Percentiles rank a stretch among this genome's conserved stretches.
Evolutionary conservation across 257 asterid genomes (phyloP).

Genomic region (Asclepias syriaca): DNA sequence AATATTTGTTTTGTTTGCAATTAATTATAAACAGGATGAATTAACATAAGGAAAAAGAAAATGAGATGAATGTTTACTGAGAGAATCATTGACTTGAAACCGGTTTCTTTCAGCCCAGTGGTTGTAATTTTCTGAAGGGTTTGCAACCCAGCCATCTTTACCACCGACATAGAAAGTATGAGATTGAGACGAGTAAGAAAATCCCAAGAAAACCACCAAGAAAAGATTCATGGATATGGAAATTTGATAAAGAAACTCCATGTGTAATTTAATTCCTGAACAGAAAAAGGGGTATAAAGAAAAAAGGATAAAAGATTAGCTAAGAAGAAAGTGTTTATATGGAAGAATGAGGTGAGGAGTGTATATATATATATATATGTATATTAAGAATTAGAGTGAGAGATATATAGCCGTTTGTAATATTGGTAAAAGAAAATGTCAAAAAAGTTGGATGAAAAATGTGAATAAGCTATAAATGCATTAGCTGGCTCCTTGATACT

Average conservation of each 20-base stretch:
- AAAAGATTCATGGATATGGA: neutral
- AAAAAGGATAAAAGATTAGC: neutral
- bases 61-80: conserved; percentile 15
- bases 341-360: too few relatives aligned
- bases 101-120: conserved; percentile 33
- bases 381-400: conserved; percentile 6
- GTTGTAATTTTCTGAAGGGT: conserved; percentile 28
- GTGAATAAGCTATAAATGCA: conserved; percentile 4
- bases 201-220: conserved; percentile 8
- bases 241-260: neutral
- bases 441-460: conserved; percentile 6
- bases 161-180: conserved; percentile 28
- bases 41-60: neutral
- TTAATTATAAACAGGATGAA: too few relatives aligned
- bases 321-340: neutral
- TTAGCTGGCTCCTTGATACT: neutral
- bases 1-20: too few relatives aligned
- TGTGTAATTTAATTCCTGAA: neutral
- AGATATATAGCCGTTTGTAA: conserved; percentile 10
- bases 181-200: conserved; percentile 3
- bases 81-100: conserved; percentile 37
- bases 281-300: too few relatives aligned
- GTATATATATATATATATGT: neutral
- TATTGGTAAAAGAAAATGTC: conserved; percentile 2
- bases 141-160: conserved; percentile 30